Conservation (phyloP, 768 basidiomycete genomes). For the Podaxis sp. region DNA sequence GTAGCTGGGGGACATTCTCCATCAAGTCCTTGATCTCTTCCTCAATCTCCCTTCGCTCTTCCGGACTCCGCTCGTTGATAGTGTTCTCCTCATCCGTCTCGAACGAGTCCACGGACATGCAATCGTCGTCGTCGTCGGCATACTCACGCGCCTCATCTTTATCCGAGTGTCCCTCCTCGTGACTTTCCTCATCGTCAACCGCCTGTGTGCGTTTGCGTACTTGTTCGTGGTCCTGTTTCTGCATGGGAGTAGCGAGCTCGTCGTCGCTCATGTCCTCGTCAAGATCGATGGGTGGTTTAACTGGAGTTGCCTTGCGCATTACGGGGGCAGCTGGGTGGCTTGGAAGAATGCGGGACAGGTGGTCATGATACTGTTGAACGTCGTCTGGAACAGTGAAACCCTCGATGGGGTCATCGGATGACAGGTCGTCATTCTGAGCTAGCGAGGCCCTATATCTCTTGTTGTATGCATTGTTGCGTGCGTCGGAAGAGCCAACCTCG, state of each 20-base stretch:
- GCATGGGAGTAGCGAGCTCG: constrained; percentile 14
- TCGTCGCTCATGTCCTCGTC: constrained; percentile 18
- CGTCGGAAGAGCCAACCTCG: constrained; percentile 63
- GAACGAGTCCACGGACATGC: constrained; percentile 22
- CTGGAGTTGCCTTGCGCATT: constrained; percentile 10
- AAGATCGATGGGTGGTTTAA: background rate
- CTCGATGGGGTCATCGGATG: constrained; percentile 54
- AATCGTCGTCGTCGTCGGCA: constrained; percentile 23
- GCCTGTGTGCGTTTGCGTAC: constrained; percentile 10
- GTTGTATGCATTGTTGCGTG: constrained; percentile 46
- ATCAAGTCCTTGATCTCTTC: constrained; percentile 77
- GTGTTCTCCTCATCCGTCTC: constrained; percentile 65
- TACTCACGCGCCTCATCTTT: constrained; percentile 26
- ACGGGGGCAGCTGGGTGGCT: constrained; percentile 12
- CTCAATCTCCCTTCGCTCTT: constrained; percentile 74
- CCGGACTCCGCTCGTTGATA: constrained; percentile 51
- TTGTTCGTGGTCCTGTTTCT: constrained; percentile 13
- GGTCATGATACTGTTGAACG: constrained; percentile 48
- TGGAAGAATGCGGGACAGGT: constrained; percentile 47
- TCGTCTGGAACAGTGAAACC: constrained; percentile 36
- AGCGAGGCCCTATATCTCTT: constrained; percentile 33
- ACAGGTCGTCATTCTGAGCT: constrained; percentile 28
- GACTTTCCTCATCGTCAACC: constrained; percentile 17
- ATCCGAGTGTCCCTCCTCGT: constrained; percentile 21
- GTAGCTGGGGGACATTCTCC: constrained; percentile 63